Base-by-base conservation (phyloP, 2,329 filamentous ascomycete species). In the Stagonosporopsis cucurbitacearum region DNA sequence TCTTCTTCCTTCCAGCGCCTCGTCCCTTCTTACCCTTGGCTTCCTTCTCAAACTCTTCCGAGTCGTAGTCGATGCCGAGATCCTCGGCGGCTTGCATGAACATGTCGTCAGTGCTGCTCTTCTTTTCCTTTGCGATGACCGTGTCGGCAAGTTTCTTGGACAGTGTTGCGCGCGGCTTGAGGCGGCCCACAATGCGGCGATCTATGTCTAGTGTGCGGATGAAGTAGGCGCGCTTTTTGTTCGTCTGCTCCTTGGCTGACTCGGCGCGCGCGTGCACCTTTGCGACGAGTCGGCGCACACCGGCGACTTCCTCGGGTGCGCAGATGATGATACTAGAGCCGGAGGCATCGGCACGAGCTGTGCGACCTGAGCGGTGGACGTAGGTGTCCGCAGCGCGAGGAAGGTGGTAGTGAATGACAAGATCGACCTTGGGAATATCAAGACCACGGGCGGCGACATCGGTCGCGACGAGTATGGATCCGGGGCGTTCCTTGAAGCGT, bases 331-430 rank as follows among this genome's bases (percentile, higher is more conserved):
- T 87, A 67, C 91, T 96, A 32, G 90, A 85, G 33, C 95, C 95
- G 0, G 84, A 85, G 12, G 85, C 85, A 19, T 88, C 85, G 3
- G 90, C 94, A 69, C 95, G 91, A 2, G 95, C 95, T 1, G 95
- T 98, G 62, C 95, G 90, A 12, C 95, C 95, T 1, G 95, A 97
- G 22, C 95, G 88, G 73, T 99, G 95, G 13, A 99, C 93, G 71
- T 99, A 99, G 43, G 89, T 89, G 74, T 98, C 94, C 30, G 95
- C 95, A 1, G 92, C 83, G 54, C 93, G 89, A 1, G 95, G 95
- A 0, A 97, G 88, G 75, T 99, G 94, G 78, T 99, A 99, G 77
- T 99, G 95, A 17, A 99, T 80, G 15, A 99, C 89, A 13, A 96
- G 83, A 65, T 97, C 90, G 42, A 98, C 92, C 30, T 88, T 86